Percentiles rank a stretch among this genome's conserved stretches.
These are phyloP conservation scores for Beta macrorhiza DNA, from an alignment of 179 eudicot genomes.

Conservation along the genomic window DNA sequence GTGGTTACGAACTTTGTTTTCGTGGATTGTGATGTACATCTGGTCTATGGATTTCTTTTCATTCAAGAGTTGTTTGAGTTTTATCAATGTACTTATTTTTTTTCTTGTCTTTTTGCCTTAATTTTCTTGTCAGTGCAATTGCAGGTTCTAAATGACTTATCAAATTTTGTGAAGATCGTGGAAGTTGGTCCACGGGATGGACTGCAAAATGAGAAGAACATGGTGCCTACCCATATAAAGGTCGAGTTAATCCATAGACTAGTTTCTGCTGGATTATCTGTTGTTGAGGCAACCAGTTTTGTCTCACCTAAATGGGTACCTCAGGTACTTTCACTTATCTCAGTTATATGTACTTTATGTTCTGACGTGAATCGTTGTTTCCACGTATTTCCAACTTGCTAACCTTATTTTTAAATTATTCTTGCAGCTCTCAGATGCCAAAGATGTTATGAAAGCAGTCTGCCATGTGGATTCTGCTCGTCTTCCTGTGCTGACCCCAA, in stretches of 20 bases:
- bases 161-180: slow-evolving; percentile 80
- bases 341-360: background rate
- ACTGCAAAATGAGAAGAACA: slow-evolving; percentile 84
- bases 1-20: background rate
- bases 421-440: slow-evolving; percentile 90
- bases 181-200: slow-evolving; percentile 99
- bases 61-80: background rate
- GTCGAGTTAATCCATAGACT: slow-evolving; percentile 72
- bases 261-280: slow-evolving; percentile 75
- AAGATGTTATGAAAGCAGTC: slow-evolving; percentile 77
- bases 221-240: slow-evolving; percentile 73
- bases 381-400: background rate
- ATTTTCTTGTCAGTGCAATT: too few species aligned
- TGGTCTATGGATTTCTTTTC: background rate
- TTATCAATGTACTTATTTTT: background rate
- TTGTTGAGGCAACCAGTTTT: slow-evolving; percentile 98
- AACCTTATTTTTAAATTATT: background rate
- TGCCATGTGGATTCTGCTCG: slow-evolving; percentile 51
- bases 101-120: background rate
- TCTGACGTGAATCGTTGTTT: background rate
- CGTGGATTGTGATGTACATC: slow-evolving; percentile 1
- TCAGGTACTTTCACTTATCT: slow-evolving; percentile 52
- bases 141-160: slow-evolving; percentile 57
- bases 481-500: slow-evolving; percentile 83
- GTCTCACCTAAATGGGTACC: slow-evolving; percentile 99